Evolutionary conservation across 305 asterid genomes (phyloP).

Genomic region (Fraxinus paxiana): DNA sequence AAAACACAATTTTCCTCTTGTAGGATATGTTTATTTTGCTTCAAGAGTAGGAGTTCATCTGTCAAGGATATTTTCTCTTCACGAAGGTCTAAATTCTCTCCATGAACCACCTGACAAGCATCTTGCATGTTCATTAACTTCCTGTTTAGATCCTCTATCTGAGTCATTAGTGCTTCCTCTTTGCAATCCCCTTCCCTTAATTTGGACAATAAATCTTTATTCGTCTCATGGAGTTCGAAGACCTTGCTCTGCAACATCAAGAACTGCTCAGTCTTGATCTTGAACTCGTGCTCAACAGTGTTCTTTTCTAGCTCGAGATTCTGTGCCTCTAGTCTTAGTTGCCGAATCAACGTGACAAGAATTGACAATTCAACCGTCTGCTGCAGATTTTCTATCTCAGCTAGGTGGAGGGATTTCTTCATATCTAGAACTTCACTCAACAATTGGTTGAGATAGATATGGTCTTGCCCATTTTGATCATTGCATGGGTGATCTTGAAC

Average conservation of each 20-base stretch:
- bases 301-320: conserved; percentile 49
- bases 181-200: conserved; percentile 48
- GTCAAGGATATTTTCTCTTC: conserved; percentile 50
- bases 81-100: conserved; percentile 36
- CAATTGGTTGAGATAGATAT: conserved; percentile 37
- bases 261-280: conserved; percentile 39
- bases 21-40: conserved; percentile 40
- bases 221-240: conserved; percentile 40
- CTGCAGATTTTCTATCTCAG: conserved; percentile 61
- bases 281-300: conserved; percentile 40
- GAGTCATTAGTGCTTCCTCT: conserved; percentile 40
- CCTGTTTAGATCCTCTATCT: conserved; percentile 41
- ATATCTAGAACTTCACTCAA: conserved; percentile 41
- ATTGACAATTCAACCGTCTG: conserved; percentile 51
- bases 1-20: conserved; percentile 58
- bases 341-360: conserved; percentile 57
- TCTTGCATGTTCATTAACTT: conserved; percentile 41
- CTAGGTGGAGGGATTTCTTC: conserved; percentile 38
- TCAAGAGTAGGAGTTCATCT: conserved; percentile 35
- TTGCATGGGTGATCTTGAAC: conserved; percentile 31
- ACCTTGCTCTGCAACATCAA: conserved; percentile 45
- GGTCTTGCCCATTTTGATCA: conserved; percentile 43
- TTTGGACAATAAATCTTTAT: conserved; percentile 47
- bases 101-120: conserved; percentile 39
- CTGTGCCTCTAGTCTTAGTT: conserved; percentile 43